phyloP scores from a whole-genome alignment of 768 basidiomycete genomes.

The Boletus tylopilopsis region DNA sequence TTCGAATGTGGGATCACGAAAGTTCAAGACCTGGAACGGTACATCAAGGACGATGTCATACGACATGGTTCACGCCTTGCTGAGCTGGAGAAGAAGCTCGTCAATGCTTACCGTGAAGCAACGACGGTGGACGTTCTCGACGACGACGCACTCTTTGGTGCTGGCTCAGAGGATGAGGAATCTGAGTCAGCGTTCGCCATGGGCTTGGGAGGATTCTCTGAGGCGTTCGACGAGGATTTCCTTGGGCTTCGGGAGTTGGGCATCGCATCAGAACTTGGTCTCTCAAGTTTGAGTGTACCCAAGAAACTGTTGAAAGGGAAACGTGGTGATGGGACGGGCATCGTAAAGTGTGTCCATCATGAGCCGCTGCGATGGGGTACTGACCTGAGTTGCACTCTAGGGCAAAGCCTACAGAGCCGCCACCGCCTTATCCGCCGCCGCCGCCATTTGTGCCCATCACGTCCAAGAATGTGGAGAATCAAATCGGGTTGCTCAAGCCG shows the following conservation, averaged over 20 bases:
- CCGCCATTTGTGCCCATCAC: slow-evolving; percentile 75
- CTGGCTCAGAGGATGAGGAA: slow-evolving; percentile 54
- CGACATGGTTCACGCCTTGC: slow-evolving; percentile 71
- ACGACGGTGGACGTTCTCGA: slow-evolving; percentile 43
- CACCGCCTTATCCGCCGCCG: slow-evolving; percentile 81
- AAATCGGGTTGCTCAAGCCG: slow-evolving; percentile 79
- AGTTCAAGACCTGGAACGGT: slow-evolving; percentile 76
- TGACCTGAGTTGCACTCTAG: slow-evolving; percentile 31
- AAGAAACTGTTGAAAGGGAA: slow-evolving; percentile 71
- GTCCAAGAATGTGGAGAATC: slow-evolving; percentile 59
- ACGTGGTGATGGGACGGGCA: slow-evolving; percentile 37
- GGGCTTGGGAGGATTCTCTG: slow-evolving; percentile 78
- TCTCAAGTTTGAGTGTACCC: slow-evolving; percentile 75
- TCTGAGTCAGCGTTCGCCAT: slow-evolving; percentile 64
- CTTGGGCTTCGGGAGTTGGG: slow-evolving; percentile 85
- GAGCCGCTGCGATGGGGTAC: not conserved
- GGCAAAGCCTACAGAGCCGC: slow-evolving; percentile 67
- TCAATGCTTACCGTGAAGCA: slow-evolving; percentile 76
- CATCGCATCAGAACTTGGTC: slow-evolving; percentile 80
- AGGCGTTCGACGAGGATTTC: slow-evolving; percentile 88
- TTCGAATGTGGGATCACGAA: slow-evolving; percentile 85
- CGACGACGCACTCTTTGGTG: slow-evolving; percentile 47
- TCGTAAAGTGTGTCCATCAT: slow-evolving; percentile 45
- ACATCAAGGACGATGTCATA: slow-evolving; percentile 86
- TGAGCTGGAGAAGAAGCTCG: slow-evolving; percentile 85